Percentiles rank a stretch among this genome's conserved stretches.
Evolutionary conservation across 2,329 filamentous ascomycete species (phyloP).

Genomic region (Ceratocystis colombiana): DNA sequence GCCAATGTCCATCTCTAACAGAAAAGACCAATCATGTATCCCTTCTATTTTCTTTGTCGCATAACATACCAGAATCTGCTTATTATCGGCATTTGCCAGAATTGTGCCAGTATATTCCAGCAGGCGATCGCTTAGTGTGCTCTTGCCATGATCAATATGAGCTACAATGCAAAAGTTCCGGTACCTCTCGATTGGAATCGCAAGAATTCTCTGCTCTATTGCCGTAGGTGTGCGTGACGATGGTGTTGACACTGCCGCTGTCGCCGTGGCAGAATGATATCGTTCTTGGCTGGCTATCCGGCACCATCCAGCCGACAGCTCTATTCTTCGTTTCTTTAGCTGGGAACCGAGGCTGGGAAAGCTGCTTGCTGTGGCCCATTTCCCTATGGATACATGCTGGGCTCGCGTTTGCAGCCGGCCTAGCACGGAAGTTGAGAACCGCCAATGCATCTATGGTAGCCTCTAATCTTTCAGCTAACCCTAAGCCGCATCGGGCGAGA

Average conservation of each 20-base stretch:
- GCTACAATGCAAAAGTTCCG: conserved; percentile 98
- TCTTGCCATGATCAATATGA: conserved; percentile 98
- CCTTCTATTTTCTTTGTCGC: not conserved
- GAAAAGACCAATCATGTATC: not conserved
- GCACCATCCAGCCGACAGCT: conserved; percentile 16
- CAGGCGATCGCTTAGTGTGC: conserved; percentile 82
- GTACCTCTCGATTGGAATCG: conserved; percentile 67
- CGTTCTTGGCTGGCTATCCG: not conserved
- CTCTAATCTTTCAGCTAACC: conserved; percentile 17
- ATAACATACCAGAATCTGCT: conserved; percentile 62
- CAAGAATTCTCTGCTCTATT: conserved; percentile 52
- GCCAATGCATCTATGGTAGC: conserved; percentile 23
- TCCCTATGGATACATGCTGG: conserved; percentile 9
- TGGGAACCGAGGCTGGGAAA: not conserved
- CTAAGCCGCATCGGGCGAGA: conserved; percentile 9
- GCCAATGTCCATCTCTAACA: not conserved
- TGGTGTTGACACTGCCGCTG: conserved; percentile 21
- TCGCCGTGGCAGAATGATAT: conserved; percentile 18
- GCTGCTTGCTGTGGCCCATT: not conserved
- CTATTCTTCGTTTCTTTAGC: not conserved
- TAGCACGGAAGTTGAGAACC: conserved; percentile 23
- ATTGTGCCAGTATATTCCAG: conserved; percentile 94
- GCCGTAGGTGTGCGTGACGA: conserved; percentile 22
- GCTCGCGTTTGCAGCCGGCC: conserved; percentile 18
- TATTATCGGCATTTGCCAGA: conserved; percentile 65